phyloP scores from a whole-genome alignment of 495 filamentous ascomycete species.

The Tuber brumale region DNA sequence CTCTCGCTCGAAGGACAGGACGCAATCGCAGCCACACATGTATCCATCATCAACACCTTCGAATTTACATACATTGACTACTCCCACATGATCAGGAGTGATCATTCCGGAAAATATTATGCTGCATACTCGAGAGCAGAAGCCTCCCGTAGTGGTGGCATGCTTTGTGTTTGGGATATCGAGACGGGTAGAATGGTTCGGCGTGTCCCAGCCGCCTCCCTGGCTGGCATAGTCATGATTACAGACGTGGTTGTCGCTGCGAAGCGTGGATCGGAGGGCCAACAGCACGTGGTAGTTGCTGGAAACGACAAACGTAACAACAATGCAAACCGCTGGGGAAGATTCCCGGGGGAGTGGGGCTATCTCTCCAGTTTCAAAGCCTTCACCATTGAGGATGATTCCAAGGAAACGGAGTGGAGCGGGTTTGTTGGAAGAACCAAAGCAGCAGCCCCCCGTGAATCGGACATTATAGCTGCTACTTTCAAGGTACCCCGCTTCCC shows the following conservation, averaged over 20 bases:
- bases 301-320: slow-evolving; percentile 32
- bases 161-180: slow-evolving; percentile 27
- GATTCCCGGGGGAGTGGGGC: slow-evolving; percentile 25
- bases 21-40: background rate
- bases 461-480: slow-evolving; percentile 20
- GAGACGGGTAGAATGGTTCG: slow-evolving; percentile 17
- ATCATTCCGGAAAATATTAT: slow-evolving; percentile 26
- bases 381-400: slow-evolving; percentile 14
- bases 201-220: slow-evolving; percentile 2
- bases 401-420: background rate
- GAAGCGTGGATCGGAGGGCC: background rate
- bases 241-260: slow-evolving; percentile 16
- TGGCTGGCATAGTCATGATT: slow-evolving; percentile 19
- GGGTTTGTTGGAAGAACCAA: slow-evolving; percentile 28
- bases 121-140: slow-evolving; percentile 28
- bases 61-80: slow-evolving; percentile 28
- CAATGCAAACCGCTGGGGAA: slow-evolving; percentile 17
- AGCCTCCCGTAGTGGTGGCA: background rate
- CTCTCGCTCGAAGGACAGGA: slow-evolving; percentile 7
- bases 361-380: slow-evolving; percentile 20
- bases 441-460: slow-evolving; percentile 10
- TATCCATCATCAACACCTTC: slow-evolving; percentile 22
- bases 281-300: slow-evolving; percentile 17
- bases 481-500: slow-evolving; percentile 18
- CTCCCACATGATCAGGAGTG: slow-evolving; percentile 29